Evolutionary conservation across 2,329 filamentous ascomycete species (phyloP), one percentile per base, ranked within the genome.

Genomic region (Pseudogymnoascus sp.): DNA sequence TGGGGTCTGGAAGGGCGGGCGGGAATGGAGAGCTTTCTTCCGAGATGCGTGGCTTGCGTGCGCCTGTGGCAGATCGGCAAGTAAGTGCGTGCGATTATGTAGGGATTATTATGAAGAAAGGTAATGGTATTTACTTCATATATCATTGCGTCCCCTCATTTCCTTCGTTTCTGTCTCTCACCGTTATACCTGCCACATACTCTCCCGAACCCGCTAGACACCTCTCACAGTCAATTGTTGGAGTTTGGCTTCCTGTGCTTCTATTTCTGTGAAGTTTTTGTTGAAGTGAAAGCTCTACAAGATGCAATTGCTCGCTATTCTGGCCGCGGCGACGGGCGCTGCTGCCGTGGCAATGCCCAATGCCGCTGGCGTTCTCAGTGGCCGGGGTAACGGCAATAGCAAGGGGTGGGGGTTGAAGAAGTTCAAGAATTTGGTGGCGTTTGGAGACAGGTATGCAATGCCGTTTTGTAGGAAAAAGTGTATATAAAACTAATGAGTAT

Each of bases 351-450:
- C 42, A 13, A 47, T 47, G 42, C 42, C 42, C 6, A 47, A 47
- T 47, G 53, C 4, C 26, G 31, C 11, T 21, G n/a, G 53, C 8
- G 7, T 19, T 35, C 17, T 5, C 15, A 10, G 13, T 36, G 35
- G 53, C 15, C 13, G 6, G 11, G 17, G 31, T 19, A 38, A 33
- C 5, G 23, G 53, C n/a, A 23, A 33, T 3, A 38, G 35, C 31
- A 60, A 60, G 35, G 42, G 42, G 21, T 47, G 42, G 47, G 69
- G 71, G 42, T 66, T 80, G 42, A 74, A 75, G 33, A 77, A 78
- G 38, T 85, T 90, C 71, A 79, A 83, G 28, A 87, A 84, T 60
- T 73, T 91, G 38, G 82, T 91, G 40, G 81, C 85, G 0, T 91
- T 92, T 71, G 88, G 89, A 11, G 87, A 91, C 73, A 90, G 87